These are phyloP conservation scores for Saururus chinensis DNA, from an alignment of 164 flowering plant species.

Conservation along the genomic window DNA sequence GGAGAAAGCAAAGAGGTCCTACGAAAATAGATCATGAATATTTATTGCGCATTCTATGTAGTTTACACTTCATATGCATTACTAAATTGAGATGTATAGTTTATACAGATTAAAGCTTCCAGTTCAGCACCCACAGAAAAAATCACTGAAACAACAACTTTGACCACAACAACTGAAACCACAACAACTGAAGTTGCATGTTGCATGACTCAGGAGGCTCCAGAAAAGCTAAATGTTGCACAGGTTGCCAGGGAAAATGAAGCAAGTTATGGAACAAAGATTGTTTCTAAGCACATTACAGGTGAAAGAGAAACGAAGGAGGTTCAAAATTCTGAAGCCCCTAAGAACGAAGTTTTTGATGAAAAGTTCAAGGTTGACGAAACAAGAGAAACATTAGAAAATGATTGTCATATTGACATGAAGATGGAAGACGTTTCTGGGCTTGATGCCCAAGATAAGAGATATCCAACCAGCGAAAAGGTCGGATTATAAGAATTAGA, in stretches of 20 bases:
- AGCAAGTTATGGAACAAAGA: background rate
- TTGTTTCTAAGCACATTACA: background rate
- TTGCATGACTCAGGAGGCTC: background rate
- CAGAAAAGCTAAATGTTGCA: background rate
- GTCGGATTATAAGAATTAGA: background rate
- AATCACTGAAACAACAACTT: too few species aligned
- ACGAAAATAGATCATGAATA: too few species aligned
- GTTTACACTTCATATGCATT: background rate
- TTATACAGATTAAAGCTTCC: background rate
- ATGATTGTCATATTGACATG: background rate
- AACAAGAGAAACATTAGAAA: background rate
- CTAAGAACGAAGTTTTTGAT: background rate
- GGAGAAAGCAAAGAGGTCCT: background rate
- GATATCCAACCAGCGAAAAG: background rate
- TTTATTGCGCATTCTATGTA: background rate
- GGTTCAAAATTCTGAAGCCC: background rate
- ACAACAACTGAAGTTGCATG: background rate
- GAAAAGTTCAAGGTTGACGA: background rate
- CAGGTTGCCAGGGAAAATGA: too few species aligned
- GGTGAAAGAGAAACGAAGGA: background rate
- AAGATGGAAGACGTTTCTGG: background rate
- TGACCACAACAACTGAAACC: background rate
- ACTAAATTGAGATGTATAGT: too few species aligned
- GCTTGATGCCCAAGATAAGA: background rate
- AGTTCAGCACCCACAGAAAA: background rate